Evolutionary conservation across 306 rosid species (phyloP).

Genomic region (Quercus gilva): DNA sequence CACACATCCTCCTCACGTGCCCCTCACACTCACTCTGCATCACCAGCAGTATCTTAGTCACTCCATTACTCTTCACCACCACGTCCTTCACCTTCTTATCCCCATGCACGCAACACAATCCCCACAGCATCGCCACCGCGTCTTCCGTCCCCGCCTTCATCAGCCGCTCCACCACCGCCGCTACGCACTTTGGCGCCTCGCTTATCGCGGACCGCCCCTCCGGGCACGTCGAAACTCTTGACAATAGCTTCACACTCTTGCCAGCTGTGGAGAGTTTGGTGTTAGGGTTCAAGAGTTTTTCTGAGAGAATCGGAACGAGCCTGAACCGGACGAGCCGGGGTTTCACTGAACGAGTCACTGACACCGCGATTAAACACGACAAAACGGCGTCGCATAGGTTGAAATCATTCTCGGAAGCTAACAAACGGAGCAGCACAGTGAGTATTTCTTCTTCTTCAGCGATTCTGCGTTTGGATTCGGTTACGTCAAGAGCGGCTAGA

Average conservation of each 20-base stretch:
- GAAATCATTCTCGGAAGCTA: conserved; percentile 7
- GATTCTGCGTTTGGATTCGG: conserved; percentile 33
- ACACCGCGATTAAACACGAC: conserved; percentile 26
- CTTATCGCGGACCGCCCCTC: conserved; percentile 49
- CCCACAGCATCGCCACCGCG: conserved; percentile 51
- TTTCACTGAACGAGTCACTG: conserved; percentile 38
- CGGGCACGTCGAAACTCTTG: conserved; percentile 35
- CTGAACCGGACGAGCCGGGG: conserved; percentile 39
- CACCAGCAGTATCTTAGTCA: conserved; percentile 41
- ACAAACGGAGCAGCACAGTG: conserved; percentile 13
- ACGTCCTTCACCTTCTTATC: conserved; percentile 40
- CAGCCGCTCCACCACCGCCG: conserved; percentile 38
- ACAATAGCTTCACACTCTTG: conserved; percentile 32
- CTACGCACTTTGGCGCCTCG: conserved; percentile 20
- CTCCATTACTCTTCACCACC: conserved; percentile 44
- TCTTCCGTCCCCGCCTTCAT: conserved; percentile 47
- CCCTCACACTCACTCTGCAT: conserved; percentile 52
- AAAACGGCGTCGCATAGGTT: conserved; percentile 32
- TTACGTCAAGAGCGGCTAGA: conserved; percentile 28
- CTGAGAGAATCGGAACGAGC: conserved; percentile 22
- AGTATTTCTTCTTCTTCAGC: conserved; percentile 34
- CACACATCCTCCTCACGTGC: conserved; percentile 52
- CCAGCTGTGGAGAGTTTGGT: conserved; percentile 14
- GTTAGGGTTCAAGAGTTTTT: conserved; percentile 5
- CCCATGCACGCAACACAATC: conserved; percentile 41